phyloP scores from a whole-genome alignment of 495 filamentous ascomycete species.

The Cairneyella variabilis region DNA sequence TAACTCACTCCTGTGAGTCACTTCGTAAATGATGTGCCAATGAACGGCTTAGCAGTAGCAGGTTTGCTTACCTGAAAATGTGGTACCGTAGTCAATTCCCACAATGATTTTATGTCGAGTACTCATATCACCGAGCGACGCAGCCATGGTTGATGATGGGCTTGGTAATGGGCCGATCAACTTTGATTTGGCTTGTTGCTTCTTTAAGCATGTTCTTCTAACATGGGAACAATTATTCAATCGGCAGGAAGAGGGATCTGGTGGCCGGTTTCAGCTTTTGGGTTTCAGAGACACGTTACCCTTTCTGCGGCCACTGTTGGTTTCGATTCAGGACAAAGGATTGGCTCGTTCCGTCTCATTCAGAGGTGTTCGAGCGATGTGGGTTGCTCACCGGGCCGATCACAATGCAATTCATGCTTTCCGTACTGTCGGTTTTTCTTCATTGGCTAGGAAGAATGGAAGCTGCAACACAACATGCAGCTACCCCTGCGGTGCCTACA shows the following conservation, averaged over 20 bases:
- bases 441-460: background rate
- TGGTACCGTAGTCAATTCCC: conserved; percentile 22
- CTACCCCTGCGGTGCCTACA: background rate
- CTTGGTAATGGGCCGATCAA: background rate
- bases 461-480: background rate
- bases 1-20: conserved; percentile 15
- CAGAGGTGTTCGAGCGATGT: too few species aligned
- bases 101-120: conserved; percentile 21
- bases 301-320: too few species aligned
- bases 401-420: background rate
- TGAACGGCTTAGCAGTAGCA: background rate
- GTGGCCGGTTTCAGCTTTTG: too few species aligned
- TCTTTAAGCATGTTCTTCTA: background rate
- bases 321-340: background rate
- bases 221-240: background rate
- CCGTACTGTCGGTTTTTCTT: background rate
- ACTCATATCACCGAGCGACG: background rate
- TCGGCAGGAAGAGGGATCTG: background rate
- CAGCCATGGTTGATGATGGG: background rate
- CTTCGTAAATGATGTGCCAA: background rate
- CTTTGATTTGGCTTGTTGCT: background rate
- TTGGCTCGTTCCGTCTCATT: background rate
- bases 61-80: conserved; percentile 13
- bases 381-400: too few species aligned
- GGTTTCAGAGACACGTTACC: too few species aligned